These are phyloP conservation scores for Ustilago xerochloae DNA, from an alignment of 1,284 basidiomycete genomes.

Conservation along the genomic window DNA sequence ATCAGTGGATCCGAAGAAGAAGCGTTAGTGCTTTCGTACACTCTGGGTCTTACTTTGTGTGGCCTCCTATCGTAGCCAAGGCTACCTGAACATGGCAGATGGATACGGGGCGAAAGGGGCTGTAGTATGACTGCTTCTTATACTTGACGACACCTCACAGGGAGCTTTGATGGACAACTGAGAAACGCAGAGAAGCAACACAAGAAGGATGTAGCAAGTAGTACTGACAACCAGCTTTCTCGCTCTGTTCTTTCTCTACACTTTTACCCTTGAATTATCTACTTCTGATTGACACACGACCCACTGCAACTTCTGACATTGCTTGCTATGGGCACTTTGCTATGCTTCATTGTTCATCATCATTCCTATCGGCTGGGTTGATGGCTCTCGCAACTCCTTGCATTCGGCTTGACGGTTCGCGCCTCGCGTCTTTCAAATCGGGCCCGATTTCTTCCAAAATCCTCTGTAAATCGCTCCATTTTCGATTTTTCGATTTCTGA, in stretches of 20 bases:
- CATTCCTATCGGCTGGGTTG: constrained; percentile 19
- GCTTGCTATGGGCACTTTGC: too few relatives aligned
- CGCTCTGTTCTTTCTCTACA: background rate
- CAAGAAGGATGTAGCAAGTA: background rate
- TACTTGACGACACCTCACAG: too few relatives aligned
- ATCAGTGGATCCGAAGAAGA: background rate
- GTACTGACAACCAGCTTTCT: background rate
- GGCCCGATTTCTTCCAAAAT: constrained; percentile 10
- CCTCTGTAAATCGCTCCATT: background rate
- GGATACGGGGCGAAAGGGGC: too few relatives aligned
- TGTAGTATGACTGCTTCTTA: too few relatives aligned
- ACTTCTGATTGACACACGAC: background rate
- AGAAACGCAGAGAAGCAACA: background rate
- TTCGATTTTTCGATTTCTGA: background rate
- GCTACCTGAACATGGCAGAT: too few relatives aligned
- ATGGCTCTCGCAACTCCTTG: constrained; percentile 21
- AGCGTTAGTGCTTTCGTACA: background rate
- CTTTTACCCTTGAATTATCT: background rate
- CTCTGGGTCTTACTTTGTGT: background rate
- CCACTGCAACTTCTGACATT: background rate
- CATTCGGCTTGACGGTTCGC: constrained; percentile 15
- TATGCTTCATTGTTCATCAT: background rate
- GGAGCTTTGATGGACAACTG: too few relatives aligned
- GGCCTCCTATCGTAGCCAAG: too few relatives aligned
- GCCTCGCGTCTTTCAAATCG: constrained; percentile 17